A percentile compares a stretch with the other conserved stretches of the same genome.
Evolutionary conservation across 768 basidiomycete species (phyloP).

Genomic region (Xanthoconium stramineum): DNA sequence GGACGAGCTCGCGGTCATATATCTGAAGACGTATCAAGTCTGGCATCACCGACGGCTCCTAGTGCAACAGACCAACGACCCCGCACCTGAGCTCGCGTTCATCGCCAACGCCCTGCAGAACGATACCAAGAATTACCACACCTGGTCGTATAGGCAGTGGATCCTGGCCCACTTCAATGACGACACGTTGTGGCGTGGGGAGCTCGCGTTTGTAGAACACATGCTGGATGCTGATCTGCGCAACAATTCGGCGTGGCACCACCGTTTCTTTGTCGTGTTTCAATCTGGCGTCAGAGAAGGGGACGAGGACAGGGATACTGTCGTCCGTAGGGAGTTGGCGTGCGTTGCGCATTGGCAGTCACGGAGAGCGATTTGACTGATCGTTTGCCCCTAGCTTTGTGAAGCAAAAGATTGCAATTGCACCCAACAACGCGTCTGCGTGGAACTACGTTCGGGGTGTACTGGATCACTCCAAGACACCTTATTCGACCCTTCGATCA

Average conservation of each 20-base stretch:
- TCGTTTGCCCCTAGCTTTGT: constrained; percentile 50
- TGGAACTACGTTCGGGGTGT: constrained; percentile 96
- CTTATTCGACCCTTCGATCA: constrained; percentile 50
- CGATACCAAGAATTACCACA: constrained; percentile 98
- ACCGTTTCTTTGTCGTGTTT: constrained; percentile 87
- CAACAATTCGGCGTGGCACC: constrained; percentile 98
- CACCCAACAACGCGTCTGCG: constrained; percentile 90
- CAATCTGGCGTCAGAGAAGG: constrained; percentile 58
- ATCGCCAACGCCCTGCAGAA: constrained; percentile 65
- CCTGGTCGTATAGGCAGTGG: constrained; percentile 98
- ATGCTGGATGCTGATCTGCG: constrained; percentile 75
- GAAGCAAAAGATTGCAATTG: constrained; percentile 79
- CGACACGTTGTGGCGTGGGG: constrained; percentile 65
- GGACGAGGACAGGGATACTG: constrained; percentile 57
- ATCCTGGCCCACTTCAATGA: constrained; percentile 80
- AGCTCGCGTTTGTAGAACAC: constrained; percentile 70
- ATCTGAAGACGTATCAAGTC: constrained; percentile 96
- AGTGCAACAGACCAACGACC: constrained; percentile 51
- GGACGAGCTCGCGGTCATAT: constrained; percentile 79
- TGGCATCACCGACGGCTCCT: constrained; percentile 91
- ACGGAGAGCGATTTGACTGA: not conserved
- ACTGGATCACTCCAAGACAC: constrained; percentile 58
- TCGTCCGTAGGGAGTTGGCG: constrained; percentile 70
- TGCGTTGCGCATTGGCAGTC: constrained; percentile 38
- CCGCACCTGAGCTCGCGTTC: constrained; percentile 73